Base-by-base conservation (phyloP, 768 basidiomycete genomes). In the Trametes elegans region DNA sequence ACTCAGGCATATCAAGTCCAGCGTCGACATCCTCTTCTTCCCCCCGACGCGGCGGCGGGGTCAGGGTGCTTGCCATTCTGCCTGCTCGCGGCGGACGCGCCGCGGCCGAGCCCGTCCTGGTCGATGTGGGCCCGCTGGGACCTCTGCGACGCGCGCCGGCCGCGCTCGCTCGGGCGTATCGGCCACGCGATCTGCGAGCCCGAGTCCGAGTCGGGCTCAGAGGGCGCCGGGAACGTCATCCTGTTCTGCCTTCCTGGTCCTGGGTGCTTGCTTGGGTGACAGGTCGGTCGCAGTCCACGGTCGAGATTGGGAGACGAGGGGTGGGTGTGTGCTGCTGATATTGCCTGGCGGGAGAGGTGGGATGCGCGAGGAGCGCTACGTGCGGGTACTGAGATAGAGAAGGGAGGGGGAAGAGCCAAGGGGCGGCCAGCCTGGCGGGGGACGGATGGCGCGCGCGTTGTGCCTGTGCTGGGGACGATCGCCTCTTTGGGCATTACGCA, bases 151-250 rank as follows among this genome's bases (percentile, higher is more conserved):
- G 55, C 53, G 29, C 56, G 49, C 21, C 64, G 48, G 14, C 48
- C 49, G 23, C 56, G 63, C 49, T 66, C 63, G 42, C 57, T 57
- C 29, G 60, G 69, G 28, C 69, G 71, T 54, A 79, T 75, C 43
- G 89, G 89, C 89, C 89, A 91, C 21, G 89, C 71, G 41, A 90
- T 84, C 68, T 89, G 89, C 11, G 83, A 85, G 0, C 86, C 87
- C n/a, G 87, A 85, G 68, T 90, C 88, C 21, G 88, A 84, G 56
- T 87, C 85, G 18, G 81, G 68, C 61, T 74, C 73, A 14, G 23
- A 40, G 56, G 65, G 70, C 57, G 81, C 73, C 36, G 84, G 78
- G 64, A 84, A 81, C 56, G 85, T 74, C 87, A 90, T 90, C 53
- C 19, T 36, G 55, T 29, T 10, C 10, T 18, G 43, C 43, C 32